Evolutionary conservation across 208 protist genomes (phyloP).

Genomic region (Acanthamoeba rhysodes): DNA sequence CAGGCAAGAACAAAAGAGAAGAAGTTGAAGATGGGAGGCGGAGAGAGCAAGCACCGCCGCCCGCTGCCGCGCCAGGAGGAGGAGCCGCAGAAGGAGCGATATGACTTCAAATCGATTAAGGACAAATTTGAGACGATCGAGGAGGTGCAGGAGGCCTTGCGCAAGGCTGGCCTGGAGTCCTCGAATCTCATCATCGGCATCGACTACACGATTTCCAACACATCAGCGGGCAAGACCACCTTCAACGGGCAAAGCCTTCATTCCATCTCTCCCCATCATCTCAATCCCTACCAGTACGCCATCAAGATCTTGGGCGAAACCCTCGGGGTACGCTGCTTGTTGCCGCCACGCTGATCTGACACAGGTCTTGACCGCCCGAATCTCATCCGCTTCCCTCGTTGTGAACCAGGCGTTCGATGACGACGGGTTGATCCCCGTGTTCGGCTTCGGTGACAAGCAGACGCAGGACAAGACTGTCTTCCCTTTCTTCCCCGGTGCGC

Average conservation of each 20-base stretch:
- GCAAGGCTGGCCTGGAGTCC: conserved; percentile 72
- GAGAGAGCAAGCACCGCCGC: background rate
- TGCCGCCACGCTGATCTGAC: background rate
- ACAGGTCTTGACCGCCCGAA: background rate
- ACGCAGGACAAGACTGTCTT: conserved; percentile 87
- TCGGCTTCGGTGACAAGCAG: conserved; percentile 77
- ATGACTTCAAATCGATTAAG: background rate
- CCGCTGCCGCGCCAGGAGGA: background rate
- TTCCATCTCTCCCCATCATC: conserved; percentile 14
- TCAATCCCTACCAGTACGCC: conserved; percentile 89
- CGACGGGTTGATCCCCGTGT: conserved; percentile 86
- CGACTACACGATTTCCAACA: conserved; percentile 85
- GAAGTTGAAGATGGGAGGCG: background rate
- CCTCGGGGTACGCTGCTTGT: conserved; percentile 30
- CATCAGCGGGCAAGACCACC: conserved; percentile 78
- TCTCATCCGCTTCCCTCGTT: background rate
- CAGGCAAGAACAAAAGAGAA: background rate
- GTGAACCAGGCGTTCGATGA: conserved; percentile 86
- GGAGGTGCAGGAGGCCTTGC: conserved; percentile 79
- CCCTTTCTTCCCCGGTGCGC: conserved; percentile 82
- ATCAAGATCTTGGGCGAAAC: conserved; percentile 88
- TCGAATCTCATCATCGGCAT: conserved; percentile 85
- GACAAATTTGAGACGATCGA: conserved; percentile 79
- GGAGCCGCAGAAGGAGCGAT: background rate
- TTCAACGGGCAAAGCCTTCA: conserved; percentile 88